Conservation (phyloP, 345 rosid species). For the Pistacia atlantica region DNA sequence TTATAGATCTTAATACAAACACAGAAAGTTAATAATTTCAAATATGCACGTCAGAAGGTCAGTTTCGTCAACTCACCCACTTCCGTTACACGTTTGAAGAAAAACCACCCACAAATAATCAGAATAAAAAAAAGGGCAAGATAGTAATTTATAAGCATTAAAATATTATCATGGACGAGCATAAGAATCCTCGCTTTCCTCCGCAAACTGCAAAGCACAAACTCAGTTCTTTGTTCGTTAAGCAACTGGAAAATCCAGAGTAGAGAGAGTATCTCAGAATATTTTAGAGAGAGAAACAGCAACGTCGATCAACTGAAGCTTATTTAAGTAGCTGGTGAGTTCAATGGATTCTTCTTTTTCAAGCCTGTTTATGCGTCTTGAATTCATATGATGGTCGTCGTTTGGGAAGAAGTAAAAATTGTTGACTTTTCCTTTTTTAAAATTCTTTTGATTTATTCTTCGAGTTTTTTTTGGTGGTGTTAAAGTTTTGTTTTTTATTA, state of each 20-base stretch:
- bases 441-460: neutral
- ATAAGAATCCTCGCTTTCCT: conserved; percentile 17
- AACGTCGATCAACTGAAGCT: neutral
- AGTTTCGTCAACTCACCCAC: conserved; percentile 15
- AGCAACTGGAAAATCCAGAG: conserved; percentile 11
- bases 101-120: neutral
- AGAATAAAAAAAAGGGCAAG: conserved; percentile 9
- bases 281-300: neutral
- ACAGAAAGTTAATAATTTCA: no score
- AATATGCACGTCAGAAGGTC: neutral
- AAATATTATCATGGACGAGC: conserved; percentile 4
- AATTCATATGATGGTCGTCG: neutral
- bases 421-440: neutral
- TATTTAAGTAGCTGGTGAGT: neutral
- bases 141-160: conserved; percentile 13
- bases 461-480: neutral
- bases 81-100: no score
- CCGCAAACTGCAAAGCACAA: neutral
- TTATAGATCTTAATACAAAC: no score
- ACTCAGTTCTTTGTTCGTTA: conserved; percentile 9
- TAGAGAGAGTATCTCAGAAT: neutral
- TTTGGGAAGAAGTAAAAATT: neutral
- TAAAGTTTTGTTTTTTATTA: neutral
- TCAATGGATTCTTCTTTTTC: neutral
- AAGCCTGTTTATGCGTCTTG: no score